These are phyloP conservation scores for Bretziella fagacearum DNA, from an alignment of 2,329 filamentous ascomycete genomes.

Conservation along the genomic window DNA sequence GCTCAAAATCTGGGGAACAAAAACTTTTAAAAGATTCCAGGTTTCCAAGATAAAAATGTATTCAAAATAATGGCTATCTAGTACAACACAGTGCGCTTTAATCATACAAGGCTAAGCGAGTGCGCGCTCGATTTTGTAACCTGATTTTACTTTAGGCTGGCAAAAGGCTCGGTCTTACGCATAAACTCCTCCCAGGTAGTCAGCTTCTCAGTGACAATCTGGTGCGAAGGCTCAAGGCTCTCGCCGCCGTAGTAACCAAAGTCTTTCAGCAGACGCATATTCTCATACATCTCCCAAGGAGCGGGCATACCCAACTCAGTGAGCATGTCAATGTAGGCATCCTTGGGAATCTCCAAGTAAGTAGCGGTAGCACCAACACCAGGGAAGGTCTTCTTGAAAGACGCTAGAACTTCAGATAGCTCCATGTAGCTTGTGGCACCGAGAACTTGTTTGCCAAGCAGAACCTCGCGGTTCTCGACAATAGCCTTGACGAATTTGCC, in stretches of 20 bases:
- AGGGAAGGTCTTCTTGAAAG: conserved; percentile 20
- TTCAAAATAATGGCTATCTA: too few species aligned
- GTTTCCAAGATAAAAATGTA: too few species aligned
- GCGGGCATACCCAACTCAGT: conserved; percentile 15
- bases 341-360: conserved; percentile 20
- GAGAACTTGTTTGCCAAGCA: conserved; percentile 22
- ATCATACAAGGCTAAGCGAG: too few species aligned
- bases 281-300: conserved; percentile 26
- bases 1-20: too few species aligned
- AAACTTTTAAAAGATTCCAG: too few species aligned
- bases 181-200: conserved; percentile 25
- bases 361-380: conserved; percentile 22
- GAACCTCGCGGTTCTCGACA: conserved; percentile 16
- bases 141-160: conserved; percentile 9
- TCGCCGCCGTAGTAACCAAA: conserved; percentile 27
- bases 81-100: too few species aligned
- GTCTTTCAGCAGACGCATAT: conserved; percentile 26
- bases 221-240: conserved; percentile 20
- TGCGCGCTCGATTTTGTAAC: neutral
- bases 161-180: conserved; percentile 13
- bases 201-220: conserved; percentile 23
- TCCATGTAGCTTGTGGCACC: conserved; percentile 25
- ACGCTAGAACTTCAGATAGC: conserved; percentile 20
- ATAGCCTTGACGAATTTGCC: conserved; percentile 25
- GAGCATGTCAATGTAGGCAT: conserved; percentile 24